Conservation (phyloP, 768 basidiomycete species). For the Naganishia antarctica region DNA sequence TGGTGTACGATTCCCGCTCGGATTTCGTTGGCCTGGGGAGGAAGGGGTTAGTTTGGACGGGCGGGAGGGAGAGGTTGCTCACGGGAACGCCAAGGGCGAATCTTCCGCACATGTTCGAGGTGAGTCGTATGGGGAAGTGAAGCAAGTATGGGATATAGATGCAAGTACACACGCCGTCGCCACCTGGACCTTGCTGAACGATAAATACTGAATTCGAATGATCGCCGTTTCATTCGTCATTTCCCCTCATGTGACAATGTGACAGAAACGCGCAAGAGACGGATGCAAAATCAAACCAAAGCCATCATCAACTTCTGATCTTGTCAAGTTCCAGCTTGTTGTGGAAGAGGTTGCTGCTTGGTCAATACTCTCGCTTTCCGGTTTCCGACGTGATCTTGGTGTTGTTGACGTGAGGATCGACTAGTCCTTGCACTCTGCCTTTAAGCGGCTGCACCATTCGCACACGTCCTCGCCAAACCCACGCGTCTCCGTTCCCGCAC, state of each 20-base stretch:
- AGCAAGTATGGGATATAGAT: background rate
- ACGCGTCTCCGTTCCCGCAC: too few species aligned
- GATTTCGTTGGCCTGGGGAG: constrained; percentile 5
- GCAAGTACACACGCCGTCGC: too few species aligned
- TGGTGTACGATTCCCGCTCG: constrained; percentile 15
- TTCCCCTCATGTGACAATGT: constrained; percentile 3
- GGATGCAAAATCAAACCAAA: background rate
- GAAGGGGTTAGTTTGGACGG: background rate
- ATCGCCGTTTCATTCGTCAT: background rate
- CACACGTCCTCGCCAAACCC: too few species aligned
- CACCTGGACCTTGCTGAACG: too few species aligned
- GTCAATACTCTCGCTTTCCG: too few species aligned
- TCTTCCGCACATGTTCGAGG: constrained; percentile 24
- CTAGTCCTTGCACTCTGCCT: too few species aligned
- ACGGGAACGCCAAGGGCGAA: constrained; percentile 25
- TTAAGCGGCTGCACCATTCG: too few species aligned
- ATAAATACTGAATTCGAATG: too few species aligned
- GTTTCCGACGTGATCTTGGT: too few species aligned
- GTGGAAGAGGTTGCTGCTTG: too few species aligned
- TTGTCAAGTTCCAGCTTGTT: background rate
- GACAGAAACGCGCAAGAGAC: too few species aligned
- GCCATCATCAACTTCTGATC: background rate
- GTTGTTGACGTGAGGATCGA: too few species aligned
- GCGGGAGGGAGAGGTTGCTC: background rate
- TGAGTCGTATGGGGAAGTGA: background rate